A percentile compares a stretch with the other conserved stretches of the same genome.
phyloP scores from a whole-genome alignment of 176 grass and related monocot genomes.

The Urochloa ruziziensis region DNA sequence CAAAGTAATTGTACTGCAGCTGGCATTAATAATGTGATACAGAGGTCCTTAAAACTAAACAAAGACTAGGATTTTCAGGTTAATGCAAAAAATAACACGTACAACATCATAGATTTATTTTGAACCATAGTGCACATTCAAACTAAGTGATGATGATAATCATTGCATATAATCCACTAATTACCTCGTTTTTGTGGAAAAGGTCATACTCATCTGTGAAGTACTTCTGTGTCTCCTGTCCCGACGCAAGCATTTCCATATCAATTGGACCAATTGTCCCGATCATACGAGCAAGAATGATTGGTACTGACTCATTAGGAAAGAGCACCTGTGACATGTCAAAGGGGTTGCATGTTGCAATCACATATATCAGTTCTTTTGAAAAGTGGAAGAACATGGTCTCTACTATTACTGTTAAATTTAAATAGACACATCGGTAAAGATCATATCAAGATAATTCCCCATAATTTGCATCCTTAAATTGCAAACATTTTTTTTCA shows the following conservation, averaged over 20 bases:
- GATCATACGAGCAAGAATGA: constrained; percentile 95
- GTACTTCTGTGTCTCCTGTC: constrained; percentile 76
- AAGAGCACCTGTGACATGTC: constrained; percentile 79
- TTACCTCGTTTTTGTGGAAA: constrained; percentile 86
- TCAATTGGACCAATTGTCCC: constrained; percentile 91
- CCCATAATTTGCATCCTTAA: constrained; percentile 15
- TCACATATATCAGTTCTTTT: constrained; percentile 10
- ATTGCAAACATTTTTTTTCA: background rate
- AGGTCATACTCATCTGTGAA: constrained; percentile 85
- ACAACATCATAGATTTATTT: background rate
- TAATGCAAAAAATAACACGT: background rate
- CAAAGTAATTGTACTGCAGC: constrained; percentile 7
- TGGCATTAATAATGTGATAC: constrained; percentile 13
- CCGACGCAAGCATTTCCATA: constrained; percentile 77
- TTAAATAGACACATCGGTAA: background rate
- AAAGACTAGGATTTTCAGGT: background rate
- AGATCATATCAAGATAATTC: background rate
- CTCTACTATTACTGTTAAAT: background rate
- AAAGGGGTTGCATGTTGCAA: background rate
- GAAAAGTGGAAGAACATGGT: constrained; percentile 15
- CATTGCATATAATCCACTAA: background rate
- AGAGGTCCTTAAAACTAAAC: background rate
- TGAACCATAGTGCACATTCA: background rate
- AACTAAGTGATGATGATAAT: background rate
- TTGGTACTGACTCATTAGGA: constrained; percentile 81